Base-by-base conservation (phyloP, 805 yeast species). In the Metschnikowia picachoensis region DNA sequence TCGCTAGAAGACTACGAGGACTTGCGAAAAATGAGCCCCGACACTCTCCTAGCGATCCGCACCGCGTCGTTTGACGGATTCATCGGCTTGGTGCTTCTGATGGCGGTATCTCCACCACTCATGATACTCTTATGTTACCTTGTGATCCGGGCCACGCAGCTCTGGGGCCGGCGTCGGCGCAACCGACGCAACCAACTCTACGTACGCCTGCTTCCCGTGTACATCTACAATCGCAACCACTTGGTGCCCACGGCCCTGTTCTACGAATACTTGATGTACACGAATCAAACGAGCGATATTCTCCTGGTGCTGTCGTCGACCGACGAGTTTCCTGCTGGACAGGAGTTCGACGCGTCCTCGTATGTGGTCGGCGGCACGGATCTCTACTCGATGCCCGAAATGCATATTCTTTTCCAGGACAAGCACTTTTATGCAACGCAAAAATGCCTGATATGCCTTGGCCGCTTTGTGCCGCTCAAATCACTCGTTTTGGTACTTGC, bases 361-460 rank as follows among this genome's bases (percentile, higher is more conserved):
- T 34, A 17, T 12, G 34, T 41, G 28, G 16, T 29, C 10, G 32
- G 38, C 33, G 40, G 25, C 14, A 37, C 48, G 2, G 51, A 46
- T 16, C 38, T 54, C 14, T 35, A 33, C 30, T 20, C 43, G 20
- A 30, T 51, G 35, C 16, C 17, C 3, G 41, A 42, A 6, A 14
- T 53, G 34, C 38, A 39, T 16, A 38, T 55, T 8, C 20, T 51
- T 10, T 47, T 43, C 25, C 45, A 48, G 3, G 41, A 35, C 13
- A 39, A 43, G 27, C 54, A 55, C 37, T 55, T 30, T 35, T 56
- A 43, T 35, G 40, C 49, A 4, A 62, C 81, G 1, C 76, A 68
- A 50, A 81, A 78, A 59, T 82, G 87, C 57, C 76, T 79, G 20
- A 80, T 82, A 20, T 82, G 87, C 53, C 68, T 82, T 35, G 85